Evolutionary conservation across 176 grass and related monocot species (phyloP).

Genomic region (Canna indica): DNA sequence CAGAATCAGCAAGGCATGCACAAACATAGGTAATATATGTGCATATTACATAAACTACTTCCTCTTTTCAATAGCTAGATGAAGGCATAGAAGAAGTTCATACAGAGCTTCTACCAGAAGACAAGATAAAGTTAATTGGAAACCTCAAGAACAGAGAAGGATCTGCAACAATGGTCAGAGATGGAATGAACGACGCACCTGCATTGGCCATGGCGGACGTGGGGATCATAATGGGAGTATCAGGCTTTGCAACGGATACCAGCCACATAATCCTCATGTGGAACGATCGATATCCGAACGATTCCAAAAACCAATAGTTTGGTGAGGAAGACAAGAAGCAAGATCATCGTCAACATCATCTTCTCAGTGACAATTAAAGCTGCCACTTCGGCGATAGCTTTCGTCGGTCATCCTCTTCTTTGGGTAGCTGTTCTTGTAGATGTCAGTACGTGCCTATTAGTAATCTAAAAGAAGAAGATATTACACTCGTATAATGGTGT

Average conservation of each 20-base stretch:
- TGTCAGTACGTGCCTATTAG: constrained; percentile 55
- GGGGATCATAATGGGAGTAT: constrained; percentile 56
- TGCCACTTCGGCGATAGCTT: constrained; percentile 23
- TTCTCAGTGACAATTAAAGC: constrained; percentile 23
- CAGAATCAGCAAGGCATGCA: too few species aligned
- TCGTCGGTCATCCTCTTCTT: constrained; percentile 36
- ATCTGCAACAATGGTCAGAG: too few species aligned
- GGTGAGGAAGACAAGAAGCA: constrained; percentile 25
- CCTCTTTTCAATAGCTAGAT: too few species aligned
- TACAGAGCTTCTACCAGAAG: constrained; percentile 49
- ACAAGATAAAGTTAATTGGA: constrained; percentile 41
- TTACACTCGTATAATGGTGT: too few species aligned
- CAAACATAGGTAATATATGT: too few species aligned
- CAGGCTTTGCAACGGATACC: constrained; percentile 58
- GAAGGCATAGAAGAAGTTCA: constrained; percentile 40
- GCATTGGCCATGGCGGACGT: too few species aligned
- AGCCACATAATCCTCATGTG: constrained; percentile 68
- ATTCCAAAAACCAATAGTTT: constrained; percentile 32
- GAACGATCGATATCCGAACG: constrained; percentile 38
- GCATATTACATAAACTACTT: too few species aligned
- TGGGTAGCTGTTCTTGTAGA: constrained; percentile 63
- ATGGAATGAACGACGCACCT: too few species aligned
- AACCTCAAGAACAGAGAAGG: constrained; percentile 19
- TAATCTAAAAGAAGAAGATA: too few species aligned
- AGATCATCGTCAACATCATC: constrained; percentile 34